phyloP scores from a whole-genome alignment of 495 filamentous ascomycete genomes.

The Penicillium simplicissimum region DNA sequence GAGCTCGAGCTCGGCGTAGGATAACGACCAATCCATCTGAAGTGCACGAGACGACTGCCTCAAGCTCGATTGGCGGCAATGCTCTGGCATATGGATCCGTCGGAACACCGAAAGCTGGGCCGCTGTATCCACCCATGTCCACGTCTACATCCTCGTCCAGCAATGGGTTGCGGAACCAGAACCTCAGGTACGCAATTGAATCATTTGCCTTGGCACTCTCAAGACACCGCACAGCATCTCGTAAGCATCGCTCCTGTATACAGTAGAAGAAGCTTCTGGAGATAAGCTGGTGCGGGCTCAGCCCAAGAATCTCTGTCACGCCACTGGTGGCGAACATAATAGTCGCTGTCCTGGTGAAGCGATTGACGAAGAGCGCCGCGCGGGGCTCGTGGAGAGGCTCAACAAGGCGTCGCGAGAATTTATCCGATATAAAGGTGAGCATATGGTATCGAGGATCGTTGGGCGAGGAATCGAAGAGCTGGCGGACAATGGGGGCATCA shows the following conservation, averaged over 20 bases:
- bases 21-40: constrained; percentile 88
- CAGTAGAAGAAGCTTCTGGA: constrained; percentile 31
- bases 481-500: constrained; percentile 77
- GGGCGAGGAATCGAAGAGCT: constrained; percentile 78
- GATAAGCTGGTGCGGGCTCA: constrained; percentile 42
- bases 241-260: constrained; percentile 52
- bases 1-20: constrained; percentile 71
- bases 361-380: constrained; percentile 82
- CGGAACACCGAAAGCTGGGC: not conserved
- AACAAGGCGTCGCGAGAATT: constrained; percentile 68
- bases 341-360: constrained; percentile 78
- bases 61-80: constrained; percentile 59
- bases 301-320: constrained; percentile 68
- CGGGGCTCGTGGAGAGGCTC: constrained; percentile 70
- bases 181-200: constrained; percentile 91
- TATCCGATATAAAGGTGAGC: constrained; percentile 80
- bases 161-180: constrained; percentile 77
- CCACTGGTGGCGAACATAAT: constrained; percentile 87
- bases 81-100: not conserved
- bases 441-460: constrained; percentile 88
- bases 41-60: constrained; percentile 87
- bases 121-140: constrained; percentile 12
- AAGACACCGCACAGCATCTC: constrained; percentile 72
- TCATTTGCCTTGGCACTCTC: constrained; percentile 91
- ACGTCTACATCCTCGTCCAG: constrained; percentile 39